Percentiles rank a stretch among this genome's conserved stretches.
These are phyloP conservation scores for Blechomonas ayalai DNA, from an alignment of 208 protist species.

Conservation along the genomic window DNA sequence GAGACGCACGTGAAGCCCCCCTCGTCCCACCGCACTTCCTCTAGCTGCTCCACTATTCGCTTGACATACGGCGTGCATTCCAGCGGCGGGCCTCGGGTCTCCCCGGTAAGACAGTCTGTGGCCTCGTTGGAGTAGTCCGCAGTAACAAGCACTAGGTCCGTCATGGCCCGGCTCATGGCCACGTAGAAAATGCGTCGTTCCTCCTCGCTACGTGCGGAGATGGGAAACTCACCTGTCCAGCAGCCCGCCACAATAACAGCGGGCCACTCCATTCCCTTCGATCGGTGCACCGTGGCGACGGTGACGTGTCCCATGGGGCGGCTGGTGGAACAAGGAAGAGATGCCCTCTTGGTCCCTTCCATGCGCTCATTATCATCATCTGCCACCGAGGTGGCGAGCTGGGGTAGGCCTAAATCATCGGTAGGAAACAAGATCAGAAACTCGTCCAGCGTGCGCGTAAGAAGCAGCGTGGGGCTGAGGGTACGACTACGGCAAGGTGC, in stretches of 20 bases:
- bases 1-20: slow-evolving; percentile 3
- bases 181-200: slow-evolving; percentile 86
- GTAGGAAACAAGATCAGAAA: slow-evolving; percentile 56
- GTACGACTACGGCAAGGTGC: too few relatives aligned
- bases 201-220: slow-evolving; percentile 22
- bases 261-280: slow-evolving; percentile 87
- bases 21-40: slow-evolving; percentile 7
- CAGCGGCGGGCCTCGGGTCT: slow-evolving; percentile 10
- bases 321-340: neutral
- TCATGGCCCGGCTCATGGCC: slow-evolving; percentile 79
- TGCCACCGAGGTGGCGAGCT: slow-evolving; percentile 1
- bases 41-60: slow-evolving; percentile 6
- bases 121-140: slow-evolving; percentile 14
- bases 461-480: too few relatives aligned
- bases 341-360: neutral
- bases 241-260: slow-evolving; percentile 69
- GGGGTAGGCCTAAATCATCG: slow-evolving; percentile 67
- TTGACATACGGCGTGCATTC: slow-evolving; percentile 35
- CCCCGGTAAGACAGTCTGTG: neutral
- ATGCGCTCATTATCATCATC: neutral
- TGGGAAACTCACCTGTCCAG: slow-evolving; percentile 70
- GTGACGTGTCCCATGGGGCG: slow-evolving; percentile 14
- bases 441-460: slow-evolving; percentile 69
- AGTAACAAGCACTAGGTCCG: slow-evolving; percentile 64
- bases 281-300: slow-evolving; percentile 72